Conservation (phyloP, 2,329 filamentous ascomycete species). For the Talaromyces amestolkiae region DNA sequence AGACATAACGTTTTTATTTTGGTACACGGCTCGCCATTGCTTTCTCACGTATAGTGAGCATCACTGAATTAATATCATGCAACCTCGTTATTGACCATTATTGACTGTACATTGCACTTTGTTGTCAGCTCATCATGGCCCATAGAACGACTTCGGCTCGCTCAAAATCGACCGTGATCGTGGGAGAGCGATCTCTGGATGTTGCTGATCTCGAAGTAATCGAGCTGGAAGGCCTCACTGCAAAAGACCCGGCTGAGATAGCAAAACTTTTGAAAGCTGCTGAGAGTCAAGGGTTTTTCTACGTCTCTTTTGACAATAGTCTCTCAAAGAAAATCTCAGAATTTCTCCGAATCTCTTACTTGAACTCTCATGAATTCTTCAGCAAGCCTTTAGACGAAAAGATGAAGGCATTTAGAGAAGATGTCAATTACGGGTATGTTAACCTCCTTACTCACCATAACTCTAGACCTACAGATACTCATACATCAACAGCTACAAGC, state of each 20-base stretch:
- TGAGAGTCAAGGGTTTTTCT: constrained; percentile 2
- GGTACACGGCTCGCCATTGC: background rate
- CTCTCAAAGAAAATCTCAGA: background rate
- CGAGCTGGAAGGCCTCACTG: background rate
- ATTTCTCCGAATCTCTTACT: background rate
- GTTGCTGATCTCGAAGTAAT: constrained; percentile 7
- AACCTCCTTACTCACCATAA: background rate
- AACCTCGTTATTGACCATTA: background rate
- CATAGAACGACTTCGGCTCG: background rate
- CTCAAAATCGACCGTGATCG: background rate
- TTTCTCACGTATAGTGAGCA: background rate
- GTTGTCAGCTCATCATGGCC: background rate
- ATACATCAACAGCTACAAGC: constrained; percentile 3
- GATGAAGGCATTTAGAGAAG: constrained; percentile 4
- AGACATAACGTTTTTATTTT: background rate
- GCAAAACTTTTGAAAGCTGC: constrained; percentile 4
- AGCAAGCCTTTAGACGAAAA: background rate
- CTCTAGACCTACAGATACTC: background rate
- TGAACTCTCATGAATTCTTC: constrained; percentile 3
- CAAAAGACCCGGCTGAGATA: background rate
- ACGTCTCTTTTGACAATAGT: background rate
- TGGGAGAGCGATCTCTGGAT: background rate
- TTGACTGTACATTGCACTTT: background rate
- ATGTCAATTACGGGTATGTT: background rate
- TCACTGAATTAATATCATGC: background rate